Base-by-base conservation (phyloP, 306 rosid species). In the Luffa aegyptiaca region DNA sequence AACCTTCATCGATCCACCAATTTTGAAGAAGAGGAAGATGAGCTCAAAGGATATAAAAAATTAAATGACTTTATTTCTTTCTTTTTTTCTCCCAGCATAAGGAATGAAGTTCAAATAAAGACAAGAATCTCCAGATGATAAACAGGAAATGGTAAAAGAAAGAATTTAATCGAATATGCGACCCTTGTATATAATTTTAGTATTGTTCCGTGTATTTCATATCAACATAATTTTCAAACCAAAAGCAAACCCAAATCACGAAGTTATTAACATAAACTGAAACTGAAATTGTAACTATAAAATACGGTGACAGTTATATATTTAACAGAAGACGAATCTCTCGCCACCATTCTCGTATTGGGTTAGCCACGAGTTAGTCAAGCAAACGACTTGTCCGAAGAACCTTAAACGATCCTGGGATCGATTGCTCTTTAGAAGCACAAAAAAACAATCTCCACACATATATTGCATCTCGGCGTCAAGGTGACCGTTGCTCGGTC, bases 351-450 rank as follows among this genome's bases (percentile, higher is more conserved):
- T 52, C 20, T 52, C 35, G 79, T 75, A 53, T 52, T 52, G 62
- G 64, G 79, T 75, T 75, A 75, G 79, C 64, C 75, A 42, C 5
- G 5, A 75, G 79, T 75, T 52, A 75, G 63, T 14, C 33, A 10
- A 36, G 63, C 46, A 10, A 26, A 13, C 12, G 21, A 26, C 20
- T 66, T n/a, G 4, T 64, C 75, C 1, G 5, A 73, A 73, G 26
- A 49, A 49, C 41, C 9, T 12, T 6, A 20, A 4, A 5, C 41
- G 11, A 68, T 71, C 76, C 37, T 45, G 12, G 3, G 17, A 70
- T 45, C 35, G 11, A 70, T 21, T 44, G 37, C 52, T 12, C 39
- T 70, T 45, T 21, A 44, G 76, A 70, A 44, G 76, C 37, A 70
- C 39, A 45, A 45, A 70, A 70, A 70, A 70, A 8, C 76, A 44